Conservation (phyloP, 306 rosid species). For the Vigna radiata region DNA sequence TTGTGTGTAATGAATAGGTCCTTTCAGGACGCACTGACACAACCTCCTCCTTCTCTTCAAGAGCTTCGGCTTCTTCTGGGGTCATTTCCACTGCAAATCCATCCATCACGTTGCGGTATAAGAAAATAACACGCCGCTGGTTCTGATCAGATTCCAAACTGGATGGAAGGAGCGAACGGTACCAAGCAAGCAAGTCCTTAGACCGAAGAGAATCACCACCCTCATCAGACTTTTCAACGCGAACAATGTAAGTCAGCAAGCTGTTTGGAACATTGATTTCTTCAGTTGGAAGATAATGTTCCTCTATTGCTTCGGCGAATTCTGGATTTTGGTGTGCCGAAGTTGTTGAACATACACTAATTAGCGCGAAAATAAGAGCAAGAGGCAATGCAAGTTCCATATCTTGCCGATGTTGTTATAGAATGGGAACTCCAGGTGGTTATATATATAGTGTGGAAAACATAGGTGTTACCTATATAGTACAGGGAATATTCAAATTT, state of each 20-base stretch:
- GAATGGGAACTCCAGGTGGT: neutral
- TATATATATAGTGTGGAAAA: conserved; percentile 14
- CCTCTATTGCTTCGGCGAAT: neutral
- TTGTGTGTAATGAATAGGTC: conserved; percentile 63
- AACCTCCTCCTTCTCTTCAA: conserved; percentile 59
- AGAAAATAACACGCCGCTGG: conserved; percentile 44
- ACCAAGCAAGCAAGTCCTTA: conserved; percentile 56
- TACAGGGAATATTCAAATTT: neutral
- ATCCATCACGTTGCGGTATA: conserved; percentile 49
- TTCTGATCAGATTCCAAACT: conserved; percentile 29
- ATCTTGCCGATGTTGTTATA: conserved; percentile 27
- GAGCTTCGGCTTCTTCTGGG: conserved; percentile 56
- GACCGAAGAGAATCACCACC: conserved; percentile 25
- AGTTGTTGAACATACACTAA: conserved; percentile 4
- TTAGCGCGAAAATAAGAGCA: conserved; percentile 26
- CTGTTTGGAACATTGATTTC: conserved; percentile 12
- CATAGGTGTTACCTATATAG: conserved; percentile 37
- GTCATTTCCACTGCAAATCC: conserved; percentile 72
- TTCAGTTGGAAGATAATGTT: neutral
- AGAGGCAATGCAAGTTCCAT: conserved; percentile 38
- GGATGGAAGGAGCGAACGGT: conserved; percentile 59
- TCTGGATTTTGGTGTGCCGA: conserved; percentile 28
- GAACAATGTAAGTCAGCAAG: conserved; percentile 58
- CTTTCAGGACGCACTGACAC: conserved; percentile 52
- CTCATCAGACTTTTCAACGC: conserved; percentile 49